phyloP scores from a whole-genome alignment of 192 early-diverging fungal genomes.

The Coemansia sp. region DNA sequence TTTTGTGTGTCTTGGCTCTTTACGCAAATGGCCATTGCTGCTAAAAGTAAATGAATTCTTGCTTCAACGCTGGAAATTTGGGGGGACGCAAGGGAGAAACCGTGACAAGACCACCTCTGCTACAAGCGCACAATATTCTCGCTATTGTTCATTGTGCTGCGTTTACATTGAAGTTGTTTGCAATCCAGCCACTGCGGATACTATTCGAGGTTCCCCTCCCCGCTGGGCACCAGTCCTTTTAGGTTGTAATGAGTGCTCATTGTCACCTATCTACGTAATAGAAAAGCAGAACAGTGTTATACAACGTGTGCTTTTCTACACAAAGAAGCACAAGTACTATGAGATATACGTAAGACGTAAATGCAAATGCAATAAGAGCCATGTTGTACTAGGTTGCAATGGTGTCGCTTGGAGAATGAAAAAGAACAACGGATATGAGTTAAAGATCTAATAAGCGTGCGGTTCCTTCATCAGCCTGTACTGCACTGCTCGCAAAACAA shows the following conservation, averaged over 20 bases:
- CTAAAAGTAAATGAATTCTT: neutral
- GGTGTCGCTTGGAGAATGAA: neutral
- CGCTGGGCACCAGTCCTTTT: too few species aligned
- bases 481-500: constrained; percentile 42
- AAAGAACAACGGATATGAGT: neutral
- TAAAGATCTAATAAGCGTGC: constrained; percentile 3
- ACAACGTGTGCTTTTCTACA: too few species aligned
- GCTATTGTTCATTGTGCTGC: too few species aligned
- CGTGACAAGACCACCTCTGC: neutral
- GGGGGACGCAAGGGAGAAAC: neutral
- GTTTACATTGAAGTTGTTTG: too few species aligned
- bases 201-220: too few species aligned
- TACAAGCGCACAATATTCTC: too few species aligned
- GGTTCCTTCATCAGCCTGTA: constrained; percentile 37
- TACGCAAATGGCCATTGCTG: neutral
- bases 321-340: too few species aligned
- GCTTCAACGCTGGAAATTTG: neutral
- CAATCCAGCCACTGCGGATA: too few species aligned
- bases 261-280: too few species aligned
- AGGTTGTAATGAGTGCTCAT: too few species aligned
- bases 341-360: too few species aligned
- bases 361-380: neutral
- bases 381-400: neutral
- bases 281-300: too few species aligned
- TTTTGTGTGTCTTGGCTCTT: neutral